phyloP scores from a whole-genome alignment of 331 rosid genomes.

The Spiraea crenata region DNA sequence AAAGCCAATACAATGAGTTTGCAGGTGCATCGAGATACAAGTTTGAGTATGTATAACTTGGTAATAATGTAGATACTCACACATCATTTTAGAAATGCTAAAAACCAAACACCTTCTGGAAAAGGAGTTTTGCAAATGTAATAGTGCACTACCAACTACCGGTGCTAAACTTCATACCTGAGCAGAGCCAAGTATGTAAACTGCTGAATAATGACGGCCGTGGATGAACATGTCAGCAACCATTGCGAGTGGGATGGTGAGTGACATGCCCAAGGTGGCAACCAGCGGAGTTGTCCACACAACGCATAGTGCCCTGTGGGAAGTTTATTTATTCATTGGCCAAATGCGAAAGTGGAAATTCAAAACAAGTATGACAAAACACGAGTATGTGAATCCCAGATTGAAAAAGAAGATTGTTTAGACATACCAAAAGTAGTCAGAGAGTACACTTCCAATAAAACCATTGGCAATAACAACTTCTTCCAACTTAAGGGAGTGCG shows the following conservation, averaged over 20 bases:
- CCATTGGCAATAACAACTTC: slow-evolving; percentile 95
- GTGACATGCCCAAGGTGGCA: slow-evolving; percentile 99
- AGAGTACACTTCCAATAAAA: slow-evolving; percentile 85
- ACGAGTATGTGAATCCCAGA: slow-evolving; percentile 9
- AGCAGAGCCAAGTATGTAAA: slow-evolving; percentile 86
- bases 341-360: slow-evolving; percentile 21
- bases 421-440: slow-evolving; percentile 88
- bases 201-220: slow-evolving; percentile 86
- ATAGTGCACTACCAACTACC: neutral
- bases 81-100: neutral
- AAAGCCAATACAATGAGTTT: slow-evolving; percentile 4
- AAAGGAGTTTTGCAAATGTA: neutral
- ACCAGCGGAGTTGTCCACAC: slow-evolving; percentile 99
- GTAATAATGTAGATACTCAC: neutral
- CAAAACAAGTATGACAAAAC: slow-evolving; percentile 4
- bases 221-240: slow-evolving; percentile 96
- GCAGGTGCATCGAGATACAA: neutral
- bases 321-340: neutral
- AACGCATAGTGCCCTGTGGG: slow-evolving; percentile 79
- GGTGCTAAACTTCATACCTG: slow-evolving; percentile 51
- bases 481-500: slow-evolving; percentile 67
- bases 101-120: neutral
- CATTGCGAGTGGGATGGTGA: slow-evolving; percentile 99
- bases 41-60: neutral
- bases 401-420: neutral